Evolutionary conservation across 163 green algal species (phyloP).

Genomic region (Scenedesmus sp.): DNA sequence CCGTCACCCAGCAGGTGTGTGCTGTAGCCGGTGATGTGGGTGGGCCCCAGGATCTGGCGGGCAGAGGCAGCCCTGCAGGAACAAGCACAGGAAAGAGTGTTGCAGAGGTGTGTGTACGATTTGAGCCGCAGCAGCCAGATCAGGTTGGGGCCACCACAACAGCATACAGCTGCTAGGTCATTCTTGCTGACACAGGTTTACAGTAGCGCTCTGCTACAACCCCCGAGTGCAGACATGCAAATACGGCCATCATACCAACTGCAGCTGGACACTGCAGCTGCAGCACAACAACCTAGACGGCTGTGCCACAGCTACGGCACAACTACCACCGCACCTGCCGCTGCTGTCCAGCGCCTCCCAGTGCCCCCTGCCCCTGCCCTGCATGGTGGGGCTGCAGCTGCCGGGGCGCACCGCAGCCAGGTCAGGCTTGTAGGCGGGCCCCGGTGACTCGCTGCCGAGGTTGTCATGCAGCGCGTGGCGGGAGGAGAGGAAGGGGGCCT

Average conservation of each 20-base stretch:
- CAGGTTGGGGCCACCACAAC: no score
- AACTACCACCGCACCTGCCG: neutral
- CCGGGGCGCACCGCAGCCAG: neutral
- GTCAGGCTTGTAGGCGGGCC: slow-evolving; percentile 6
- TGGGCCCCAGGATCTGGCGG: slow-evolving; percentile 1
- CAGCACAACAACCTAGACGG: no score
- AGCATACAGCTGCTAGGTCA: no score
- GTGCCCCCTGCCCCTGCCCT: neutral
- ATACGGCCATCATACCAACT: neutral
- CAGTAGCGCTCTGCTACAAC: no score
- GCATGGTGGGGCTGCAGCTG: slow-evolving; percentile 28
- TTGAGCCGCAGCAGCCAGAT: neutral
- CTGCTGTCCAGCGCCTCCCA: neutral
- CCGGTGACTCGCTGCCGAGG: neutral
- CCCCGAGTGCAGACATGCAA: no score
- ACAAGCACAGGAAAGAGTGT: neutral
- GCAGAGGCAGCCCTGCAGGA: neutral
- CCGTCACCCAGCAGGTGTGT: slow-evolving; percentile 30
- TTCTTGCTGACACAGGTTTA: no score
- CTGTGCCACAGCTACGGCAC: neutral
- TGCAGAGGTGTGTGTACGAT: no score
- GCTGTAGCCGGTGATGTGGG: neutral
- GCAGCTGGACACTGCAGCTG: neutral
- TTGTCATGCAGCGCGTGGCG: slow-evolving; percentile 20
- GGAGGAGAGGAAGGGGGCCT: neutral